Evolutionary conservation across 495 filamentous ascomycete genomes (phyloP), one percentile per base, ranked within the genome.

Genomic region (Cercophora scortea): DNA sequence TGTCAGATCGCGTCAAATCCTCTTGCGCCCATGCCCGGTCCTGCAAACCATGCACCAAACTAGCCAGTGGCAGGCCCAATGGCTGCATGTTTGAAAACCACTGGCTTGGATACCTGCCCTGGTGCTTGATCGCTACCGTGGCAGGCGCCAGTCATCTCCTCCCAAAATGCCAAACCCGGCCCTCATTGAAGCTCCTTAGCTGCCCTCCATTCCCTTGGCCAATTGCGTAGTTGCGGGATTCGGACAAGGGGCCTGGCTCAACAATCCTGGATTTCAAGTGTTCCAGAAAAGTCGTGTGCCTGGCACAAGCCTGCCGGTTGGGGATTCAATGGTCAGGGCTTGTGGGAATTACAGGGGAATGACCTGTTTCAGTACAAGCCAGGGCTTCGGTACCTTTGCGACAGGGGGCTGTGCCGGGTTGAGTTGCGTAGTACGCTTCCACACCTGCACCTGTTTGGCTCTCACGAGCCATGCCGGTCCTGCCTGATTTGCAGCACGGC

Each of bases 321-420:
- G 46, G 59, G 56, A 56, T 60, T 54, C 49, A 53, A 50, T 52
- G 53, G 49, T 38, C 54, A 52, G 52, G 63, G 61, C 53, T 43
- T 58, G 52, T 61, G 64, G 64, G 64, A 63, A 63, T 65, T 63
- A 19, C 61, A 67, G 58, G 67, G 63, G 63, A 54, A 15, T 33
- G 52, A 59, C 54, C 54, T 69, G 68, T 71, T 71, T 71, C 68
- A 71, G 62, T 59, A 67, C 45, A 44, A 63, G 60, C 59, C 66
- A 65, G 64, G 68, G 50, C 59, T 53, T 54, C 50, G 61, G 66
- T 52, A 61, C 53, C 25, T 54, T 54, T 64, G 66, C 54, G 55
- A 62, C 64, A 64, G 59, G 63, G 67, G 67, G 58, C 52, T 47
- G 44, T 59, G 60, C 61, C 56, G 58, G 61, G 55, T 51, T 56